phyloP scores from a whole-genome alignment of 441 rosid species.

The Codiaeum variegatum region DNA sequence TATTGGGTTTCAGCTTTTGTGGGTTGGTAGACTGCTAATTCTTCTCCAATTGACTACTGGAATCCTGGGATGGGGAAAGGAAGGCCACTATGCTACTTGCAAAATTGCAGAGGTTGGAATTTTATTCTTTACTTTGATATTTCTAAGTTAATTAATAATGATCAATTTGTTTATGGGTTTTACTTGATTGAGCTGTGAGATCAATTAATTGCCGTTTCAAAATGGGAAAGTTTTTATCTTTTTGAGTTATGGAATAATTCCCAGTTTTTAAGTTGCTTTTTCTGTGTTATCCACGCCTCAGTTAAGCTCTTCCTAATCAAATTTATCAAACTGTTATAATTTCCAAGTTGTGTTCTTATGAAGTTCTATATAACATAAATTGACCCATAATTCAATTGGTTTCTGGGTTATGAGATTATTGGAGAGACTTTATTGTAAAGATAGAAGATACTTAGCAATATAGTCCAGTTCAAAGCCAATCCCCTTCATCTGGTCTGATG shows the following conservation, averaged over 20 bases:
- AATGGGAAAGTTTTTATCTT: background rate
- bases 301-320: background rate
- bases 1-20: slow-evolving; percentile 26
- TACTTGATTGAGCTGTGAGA: background rate
- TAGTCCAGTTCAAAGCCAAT: background rate
- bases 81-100: slow-evolving; percentile 79
- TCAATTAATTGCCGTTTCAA: too few species aligned
- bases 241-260: background rate
- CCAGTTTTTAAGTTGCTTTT: background rate
- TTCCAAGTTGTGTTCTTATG: background rate
- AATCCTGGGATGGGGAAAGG: slow-evolving; percentile 78
- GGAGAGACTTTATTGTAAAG: background rate
- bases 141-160: too few species aligned
- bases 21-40: slow-evolving; percentile 39
- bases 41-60: slow-evolving; percentile 59
- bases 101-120: slow-evolving; percentile 76
- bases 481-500: slow-evolving; percentile 16
- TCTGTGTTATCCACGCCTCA: background rate
- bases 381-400: background rate
- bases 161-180: background rate
- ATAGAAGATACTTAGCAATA: background rate
- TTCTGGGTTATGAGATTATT: background rate
- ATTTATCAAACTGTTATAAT: background rate
- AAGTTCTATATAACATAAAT: too few species aligned
- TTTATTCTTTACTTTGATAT: background rate